phyloP scores from a whole-genome alignment of 73 alveolate genomes.

The Uronychia setigera region DNA sequence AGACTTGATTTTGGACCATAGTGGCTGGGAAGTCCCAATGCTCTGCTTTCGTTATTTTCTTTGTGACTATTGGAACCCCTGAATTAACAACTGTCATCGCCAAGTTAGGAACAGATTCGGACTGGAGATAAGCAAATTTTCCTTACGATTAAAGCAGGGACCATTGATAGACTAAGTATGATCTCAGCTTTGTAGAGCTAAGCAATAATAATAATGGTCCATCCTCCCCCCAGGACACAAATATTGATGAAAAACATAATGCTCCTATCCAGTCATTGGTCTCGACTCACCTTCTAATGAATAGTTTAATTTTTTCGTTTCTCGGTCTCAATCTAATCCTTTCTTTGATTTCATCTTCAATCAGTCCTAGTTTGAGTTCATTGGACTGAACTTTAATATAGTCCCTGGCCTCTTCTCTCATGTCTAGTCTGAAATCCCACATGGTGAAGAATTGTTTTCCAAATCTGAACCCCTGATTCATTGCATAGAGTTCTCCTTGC shows the following conservation, averaged over 20 bases:
- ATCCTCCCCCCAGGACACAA: conserved; percentile 35
- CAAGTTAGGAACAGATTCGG: not conserved
- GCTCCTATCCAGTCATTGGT: not conserved
- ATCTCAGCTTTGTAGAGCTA: conserved; percentile 41
- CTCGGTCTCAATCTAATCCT: conserved; percentile 21
- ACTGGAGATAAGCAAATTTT: conserved; percentile 11
- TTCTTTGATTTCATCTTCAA: conserved; percentile 33
- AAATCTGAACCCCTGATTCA: conserved; percentile 22
- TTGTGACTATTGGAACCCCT: conserved; percentile 27
- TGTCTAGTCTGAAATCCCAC: conserved; percentile 59
- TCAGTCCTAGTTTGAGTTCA: conserved; percentile 12
- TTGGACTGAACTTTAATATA: conserved; percentile 4
- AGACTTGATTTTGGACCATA: conserved; percentile 45
- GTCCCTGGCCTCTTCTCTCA: conserved; percentile 9
- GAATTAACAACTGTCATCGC: conserved; percentile 34
- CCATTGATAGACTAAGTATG: not conserved
- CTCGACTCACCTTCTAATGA: conserved; percentile 11
- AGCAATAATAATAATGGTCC: conserved; percentile 36
- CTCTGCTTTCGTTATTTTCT: conserved; percentile 45
- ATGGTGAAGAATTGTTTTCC: conserved; percentile 45
- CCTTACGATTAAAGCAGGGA: conserved; percentile 1
- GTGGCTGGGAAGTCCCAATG: conserved; percentile 61
- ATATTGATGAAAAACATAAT: conserved; percentile 13
- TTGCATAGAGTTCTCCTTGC: conserved; percentile 23
- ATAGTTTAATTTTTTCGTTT: conserved; percentile 22